Evolutionary conservation across 2,329 filamentous ascomycete species (phyloP).

Genomic region (Arthroderma uncinatum): DNA sequence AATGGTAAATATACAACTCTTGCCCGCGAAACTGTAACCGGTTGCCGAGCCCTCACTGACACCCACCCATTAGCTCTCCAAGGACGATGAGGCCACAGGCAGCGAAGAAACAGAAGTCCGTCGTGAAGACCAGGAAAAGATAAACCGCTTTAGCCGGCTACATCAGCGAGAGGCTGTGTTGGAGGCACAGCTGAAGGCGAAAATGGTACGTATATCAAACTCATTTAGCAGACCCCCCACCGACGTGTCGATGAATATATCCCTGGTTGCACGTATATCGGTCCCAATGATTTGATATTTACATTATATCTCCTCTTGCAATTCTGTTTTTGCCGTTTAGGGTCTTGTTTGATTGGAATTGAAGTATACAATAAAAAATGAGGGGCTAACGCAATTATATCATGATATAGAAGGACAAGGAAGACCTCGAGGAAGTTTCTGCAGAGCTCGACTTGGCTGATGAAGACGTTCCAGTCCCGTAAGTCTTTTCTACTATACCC

Average conservation of each 20-base stretch:
- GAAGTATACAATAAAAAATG: not conserved
- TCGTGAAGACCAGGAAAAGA: slow-evolving; percentile 95
- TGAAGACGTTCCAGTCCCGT: slow-evolving; percentile 90
- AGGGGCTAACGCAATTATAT: not conserved
- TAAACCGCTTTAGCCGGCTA: slow-evolving; percentile 92
- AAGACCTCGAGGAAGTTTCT: slow-evolving; percentile 87
- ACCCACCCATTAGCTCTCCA: slow-evolving; percentile 61
- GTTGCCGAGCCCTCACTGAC: not conserved
- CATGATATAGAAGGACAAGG: slow-evolving; percentile 75
- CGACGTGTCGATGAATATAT: not conserved
- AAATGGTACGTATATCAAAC: slow-evolving; percentile 50
- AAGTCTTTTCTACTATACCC: slow-evolving; percentile 28
- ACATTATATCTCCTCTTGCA: no score
- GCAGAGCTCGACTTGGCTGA: slow-evolving; percentile 88
- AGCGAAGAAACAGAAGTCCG: slow-evolving; percentile 85
- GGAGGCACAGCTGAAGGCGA: slow-evolving; percentile 68
- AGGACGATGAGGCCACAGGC: slow-evolving; percentile 71
- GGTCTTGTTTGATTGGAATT: not conserved
- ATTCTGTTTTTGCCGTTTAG: not conserved
- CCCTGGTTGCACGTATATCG: no score
- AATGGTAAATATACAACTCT: slow-evolving; percentile 41
- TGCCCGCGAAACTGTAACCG: not conserved
- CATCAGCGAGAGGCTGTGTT: slow-evolving; percentile 73
- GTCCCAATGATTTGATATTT: no score
- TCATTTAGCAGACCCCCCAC: no score